Evolutionary conservation across 306 rosid genomes (phyloP), one percentile per base, ranked within the genome.

Genomic region (Rubus idaeus): DNA sequence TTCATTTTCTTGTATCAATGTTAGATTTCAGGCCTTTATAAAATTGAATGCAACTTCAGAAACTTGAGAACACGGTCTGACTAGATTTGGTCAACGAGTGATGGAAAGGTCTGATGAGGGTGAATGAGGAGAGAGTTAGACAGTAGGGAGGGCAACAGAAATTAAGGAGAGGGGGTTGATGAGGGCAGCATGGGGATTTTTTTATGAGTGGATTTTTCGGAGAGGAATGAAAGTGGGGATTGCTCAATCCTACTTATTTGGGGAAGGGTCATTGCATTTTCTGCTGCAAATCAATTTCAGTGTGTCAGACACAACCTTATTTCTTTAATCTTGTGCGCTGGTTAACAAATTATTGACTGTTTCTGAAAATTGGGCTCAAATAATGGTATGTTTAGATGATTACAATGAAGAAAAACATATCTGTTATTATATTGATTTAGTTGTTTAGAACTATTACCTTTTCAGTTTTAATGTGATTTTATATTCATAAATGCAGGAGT

Each of bases 401-500:
- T 39, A 35, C 3, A 10, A 5, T 14, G 20, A 37, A 16, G 11
- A 12, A 3, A 16, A 37, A 40, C 13, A 30, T 39, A 40, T 18
- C 3, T 4, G 10, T 41, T 4, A 11, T 72, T 14, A 57, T 10
- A 73, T n/a, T 3, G 13, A 57, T 41, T n/a, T 46, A 56, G 26
- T 56, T 41, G 40, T 41, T 30, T 6, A 30, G 51, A n/a, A 41
- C 20, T 26, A 67, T 73, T 75, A 63, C n/a, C 69, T 40, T 17
- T 12, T 52, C 17, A n/a, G 20, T 35, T 5, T 12, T 57, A 6
- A 53, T 56, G 35, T 46, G 8, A 9, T 35, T 10, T 55, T 50
- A 17, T 17, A n/a, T 62, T 68, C 75, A 10, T 26, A 47, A 52
- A 49, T 83, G 70, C 84, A 92, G 98, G 98, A 60, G 95, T 94